These are phyloP conservation scores for Dentipellis fragilis DNA, from an alignment of 768 basidiomycete genomes.

Conservation along the genomic window DNA sequence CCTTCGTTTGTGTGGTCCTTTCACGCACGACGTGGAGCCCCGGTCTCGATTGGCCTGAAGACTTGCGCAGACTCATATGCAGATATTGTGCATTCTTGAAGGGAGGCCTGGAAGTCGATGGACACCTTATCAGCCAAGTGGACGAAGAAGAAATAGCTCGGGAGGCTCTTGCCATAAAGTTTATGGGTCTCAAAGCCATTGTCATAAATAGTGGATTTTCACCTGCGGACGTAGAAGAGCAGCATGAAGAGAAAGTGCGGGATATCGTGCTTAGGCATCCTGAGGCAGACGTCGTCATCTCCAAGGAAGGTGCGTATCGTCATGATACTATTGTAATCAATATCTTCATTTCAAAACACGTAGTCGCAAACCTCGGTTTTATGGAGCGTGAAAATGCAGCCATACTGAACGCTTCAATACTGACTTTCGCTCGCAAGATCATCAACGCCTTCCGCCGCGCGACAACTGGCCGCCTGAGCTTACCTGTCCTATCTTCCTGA, in stretches of 20 bases:
- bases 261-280: slow-evolving; percentile 23
- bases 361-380: slow-evolving; percentile 48
- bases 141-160: slow-evolving; percentile 33
- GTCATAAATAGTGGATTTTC: slow-evolving; percentile 41
- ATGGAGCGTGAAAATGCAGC: slow-evolving; percentile 60
- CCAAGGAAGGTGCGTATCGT: background rate
- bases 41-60: slow-evolving; percentile 39
- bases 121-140: slow-evolving; percentile 32
- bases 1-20: slow-evolving; percentile 51
- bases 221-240: slow-evolving; percentile 32
- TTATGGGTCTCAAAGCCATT: slow-evolving; percentile 20
- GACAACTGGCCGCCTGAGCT: slow-evolving; percentile 25
- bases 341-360: slow-evolving; percentile 11
- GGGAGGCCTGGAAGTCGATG: slow-evolving; percentile 37
- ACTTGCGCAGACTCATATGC: slow-evolving; percentile 22
- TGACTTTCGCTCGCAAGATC: slow-evolving; percentile 46
- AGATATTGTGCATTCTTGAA: slow-evolving; percentile 27
- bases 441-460: slow-evolving; percentile 44
- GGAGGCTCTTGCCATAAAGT: slow-evolving; percentile 30
- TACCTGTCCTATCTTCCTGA: slow-evolving; percentile 37
- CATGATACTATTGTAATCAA: background rate
- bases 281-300: background rate
- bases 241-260: slow-evolving; percentile 38
- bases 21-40: slow-evolving; percentile 49
- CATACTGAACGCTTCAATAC: slow-evolving; percentile 57